phyloP scores from a whole-genome alignment of 148 eudicot genomes.

The Camellia granthamiana region DNA sequence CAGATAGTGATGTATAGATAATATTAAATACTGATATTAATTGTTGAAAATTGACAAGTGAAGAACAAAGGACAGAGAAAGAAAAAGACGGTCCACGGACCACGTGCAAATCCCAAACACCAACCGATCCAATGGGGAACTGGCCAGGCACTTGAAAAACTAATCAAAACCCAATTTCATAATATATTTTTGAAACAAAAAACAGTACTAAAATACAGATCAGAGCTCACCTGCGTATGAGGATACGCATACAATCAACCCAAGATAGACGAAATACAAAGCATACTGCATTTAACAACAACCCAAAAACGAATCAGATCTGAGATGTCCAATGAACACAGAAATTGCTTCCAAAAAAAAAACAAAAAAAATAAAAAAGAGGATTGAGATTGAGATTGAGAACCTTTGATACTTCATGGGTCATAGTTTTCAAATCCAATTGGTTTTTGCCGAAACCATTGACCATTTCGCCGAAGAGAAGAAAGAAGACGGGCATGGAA shows the following conservation, averaged over 20 bases:
- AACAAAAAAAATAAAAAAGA: neutral
- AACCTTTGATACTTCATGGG: slow-evolving; percentile 95
- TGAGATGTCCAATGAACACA: neutral
- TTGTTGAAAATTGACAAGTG: slow-evolving; percentile 40
- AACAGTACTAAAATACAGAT: neutral
- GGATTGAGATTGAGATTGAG: neutral
- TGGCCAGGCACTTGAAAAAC: slow-evolving; percentile 5
- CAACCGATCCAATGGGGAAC: slow-evolving; percentile 24
- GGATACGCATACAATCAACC: slow-evolving; percentile 85
- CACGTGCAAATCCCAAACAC: slow-evolving; percentile 56
- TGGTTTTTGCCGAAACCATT: slow-evolving; percentile 96
- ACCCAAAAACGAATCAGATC: slow-evolving; percentile 28
- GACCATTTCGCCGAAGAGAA: slow-evolving; percentile 90
- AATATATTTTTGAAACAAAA: neutral
- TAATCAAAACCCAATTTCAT: neutral
- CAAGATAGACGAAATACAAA: slow-evolving; percentile 90
- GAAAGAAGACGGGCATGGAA: slow-evolving; percentile 94
- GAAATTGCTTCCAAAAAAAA: neutral
- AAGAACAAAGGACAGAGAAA: slow-evolving; percentile 36
- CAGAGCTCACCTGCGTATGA: slow-evolving; percentile 78
- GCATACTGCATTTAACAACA: slow-evolving; percentile 67
- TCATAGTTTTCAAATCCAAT: slow-evolving; percentile 69
- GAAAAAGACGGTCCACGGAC: slow-evolving; percentile 48
- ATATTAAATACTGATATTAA: slow-evolving; percentile 11
- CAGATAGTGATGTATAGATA: slow-evolving; percentile 15